These are phyloP conservation scores for Suillus plorans DNA, from an alignment of 768 basidiomycete genomes.

Conservation along the genomic window DNA sequence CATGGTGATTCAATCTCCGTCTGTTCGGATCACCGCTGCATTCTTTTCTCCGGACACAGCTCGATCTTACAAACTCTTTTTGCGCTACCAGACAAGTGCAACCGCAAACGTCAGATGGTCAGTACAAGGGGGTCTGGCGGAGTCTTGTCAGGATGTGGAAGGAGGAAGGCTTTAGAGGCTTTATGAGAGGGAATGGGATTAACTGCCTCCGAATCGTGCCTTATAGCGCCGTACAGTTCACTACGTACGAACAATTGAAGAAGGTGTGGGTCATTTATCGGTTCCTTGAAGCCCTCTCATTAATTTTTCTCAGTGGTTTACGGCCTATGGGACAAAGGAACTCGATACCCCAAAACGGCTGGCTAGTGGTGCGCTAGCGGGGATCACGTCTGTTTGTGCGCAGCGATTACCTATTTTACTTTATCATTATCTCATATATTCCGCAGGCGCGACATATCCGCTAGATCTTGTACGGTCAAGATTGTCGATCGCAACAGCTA, in stretches of 20 bases:
- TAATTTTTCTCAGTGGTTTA: conserved; percentile 58
- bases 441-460: conserved; percentile 80
- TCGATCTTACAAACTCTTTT: conserved; percentile 6
- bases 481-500: conserved; percentile 91
- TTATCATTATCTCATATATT: conserved; percentile 9
- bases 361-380: conserved; percentile 85
- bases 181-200: conserved; percentile 92
- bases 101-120: conserved; percentile 54
- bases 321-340: conserved; percentile 61
- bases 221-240: conserved; percentile 86
- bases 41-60: conserved; percentile 5
- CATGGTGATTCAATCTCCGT: not conserved
- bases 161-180: conserved; percentile 91
- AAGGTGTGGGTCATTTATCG: conserved; percentile 47
- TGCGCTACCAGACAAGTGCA: conserved; percentile 77
- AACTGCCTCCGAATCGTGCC: conserved; percentile 93
- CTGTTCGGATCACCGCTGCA: not conserved
- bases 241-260: conserved; percentile 89
- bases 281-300: not conserved
- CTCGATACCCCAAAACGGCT: conserved; percentile 90
- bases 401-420: conserved; percentile 20
- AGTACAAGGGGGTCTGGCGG: conserved; percentile 83
- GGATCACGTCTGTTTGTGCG: conserved; percentile 92
- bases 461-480: conserved; percentile 92
- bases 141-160: conserved; percentile 84